phyloP scores from a whole-genome alignment of 2,329 filamentous ascomycete genomes.

The Colletotrichum sp. region DNA sequence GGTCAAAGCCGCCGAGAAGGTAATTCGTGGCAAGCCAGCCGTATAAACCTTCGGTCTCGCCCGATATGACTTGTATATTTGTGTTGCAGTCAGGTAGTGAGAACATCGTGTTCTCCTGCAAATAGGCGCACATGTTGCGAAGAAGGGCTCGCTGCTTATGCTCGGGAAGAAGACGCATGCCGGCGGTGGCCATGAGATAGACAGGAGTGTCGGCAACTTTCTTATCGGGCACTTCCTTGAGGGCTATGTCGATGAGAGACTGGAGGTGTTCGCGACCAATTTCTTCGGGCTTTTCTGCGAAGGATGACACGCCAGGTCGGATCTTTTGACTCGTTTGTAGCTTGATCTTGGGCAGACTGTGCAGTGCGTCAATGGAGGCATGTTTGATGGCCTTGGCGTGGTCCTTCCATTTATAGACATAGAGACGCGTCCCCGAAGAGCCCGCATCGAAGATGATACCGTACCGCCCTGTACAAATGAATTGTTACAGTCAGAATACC shows the following conservation, averaged over 20 bases:
- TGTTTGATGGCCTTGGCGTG: conserved; percentile 60
- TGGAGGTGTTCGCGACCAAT: conserved; percentile 86
- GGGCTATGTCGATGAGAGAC: conserved; percentile 80
- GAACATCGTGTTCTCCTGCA: conserved; percentile 78
- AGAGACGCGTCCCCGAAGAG: conserved; percentile 93
- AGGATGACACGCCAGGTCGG: conserved; percentile 89
- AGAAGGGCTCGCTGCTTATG: conserved; percentile 76
- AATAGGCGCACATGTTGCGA: conserved; percentile 81
- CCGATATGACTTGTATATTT: conserved; percentile 93
- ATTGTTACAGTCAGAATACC: background rate
- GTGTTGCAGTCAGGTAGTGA: conserved; percentile 86
- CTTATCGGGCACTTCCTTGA: conserved; percentile 75
- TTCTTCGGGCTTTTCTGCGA: conserved; percentile 75
- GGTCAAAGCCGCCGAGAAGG: conserved; percentile 87
- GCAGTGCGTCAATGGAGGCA: conserved; percentile 63
- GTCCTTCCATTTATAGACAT: conserved; percentile 94
- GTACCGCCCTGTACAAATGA: conserved; percentile 65
- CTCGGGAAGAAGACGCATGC: conserved; percentile 85
- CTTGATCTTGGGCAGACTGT: conserved; percentile 77
- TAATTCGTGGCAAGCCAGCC: conserved; percentile 99
- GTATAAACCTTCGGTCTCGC: conserved; percentile 94
- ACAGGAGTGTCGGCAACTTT: conserved; percentile 86
- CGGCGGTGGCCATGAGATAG: conserved; percentile 94
- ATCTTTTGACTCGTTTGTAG: conserved; percentile 94
- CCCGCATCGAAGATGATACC: conserved; percentile 97